phyloP scores from a whole-genome alignment of 306 rosid species.

The Lagenaria siceraria region DNA sequence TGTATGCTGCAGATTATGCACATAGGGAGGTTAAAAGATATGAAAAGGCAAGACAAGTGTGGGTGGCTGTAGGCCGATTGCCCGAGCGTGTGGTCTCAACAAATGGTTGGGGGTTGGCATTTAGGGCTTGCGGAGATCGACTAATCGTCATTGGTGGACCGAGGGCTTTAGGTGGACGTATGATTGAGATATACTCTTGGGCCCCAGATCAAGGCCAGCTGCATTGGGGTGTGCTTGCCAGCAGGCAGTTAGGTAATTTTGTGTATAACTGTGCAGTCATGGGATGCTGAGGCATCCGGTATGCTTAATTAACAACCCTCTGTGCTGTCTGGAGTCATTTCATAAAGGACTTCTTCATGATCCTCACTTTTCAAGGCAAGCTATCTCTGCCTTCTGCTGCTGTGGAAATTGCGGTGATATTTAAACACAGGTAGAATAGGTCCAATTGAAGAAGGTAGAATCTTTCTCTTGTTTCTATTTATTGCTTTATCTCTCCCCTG shows the following conservation, averaged over 20 bases:
- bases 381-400: slow-evolving; percentile 28
- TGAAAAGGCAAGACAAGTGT: slow-evolving; percentile 22
- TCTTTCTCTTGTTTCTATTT: slow-evolving; percentile 15
- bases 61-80: slow-evolving; percentile 19
- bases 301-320: slow-evolving; percentile 9
- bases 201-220: slow-evolving; percentile 9
- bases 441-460: slow-evolving; percentile 22
- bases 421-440: slow-evolving; percentile 23
- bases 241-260: slow-evolving; percentile 2
- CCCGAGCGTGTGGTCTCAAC: slow-evolving; percentile 15
- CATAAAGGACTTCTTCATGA: slow-evolving; percentile 20
- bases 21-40: slow-evolving; percentile 33
- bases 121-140: slow-evolving; percentile 15
- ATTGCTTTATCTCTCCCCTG: slow-evolving; percentile 12
- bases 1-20: slow-evolving; percentile 63
- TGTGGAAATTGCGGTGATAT: slow-evolving; percentile 23
- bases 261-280: slow-evolving; percentile 18
- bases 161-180: slow-evolving; percentile 10
- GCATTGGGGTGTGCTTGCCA: slow-evolving; percentile 13
- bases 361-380: slow-evolving; percentile 29
- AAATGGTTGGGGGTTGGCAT: slow-evolving; percentile 16
- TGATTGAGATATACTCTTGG: slow-evolving; percentile 14
- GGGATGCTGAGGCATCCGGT: slow-evolving; percentile 11
- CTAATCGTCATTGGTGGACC: slow-evolving; percentile 12
- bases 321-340: slow-evolving; percentile 16